phyloP scores from a whole-genome alignment of 129 eudicot species.

The Centrapalus pauciflorus region DNA sequence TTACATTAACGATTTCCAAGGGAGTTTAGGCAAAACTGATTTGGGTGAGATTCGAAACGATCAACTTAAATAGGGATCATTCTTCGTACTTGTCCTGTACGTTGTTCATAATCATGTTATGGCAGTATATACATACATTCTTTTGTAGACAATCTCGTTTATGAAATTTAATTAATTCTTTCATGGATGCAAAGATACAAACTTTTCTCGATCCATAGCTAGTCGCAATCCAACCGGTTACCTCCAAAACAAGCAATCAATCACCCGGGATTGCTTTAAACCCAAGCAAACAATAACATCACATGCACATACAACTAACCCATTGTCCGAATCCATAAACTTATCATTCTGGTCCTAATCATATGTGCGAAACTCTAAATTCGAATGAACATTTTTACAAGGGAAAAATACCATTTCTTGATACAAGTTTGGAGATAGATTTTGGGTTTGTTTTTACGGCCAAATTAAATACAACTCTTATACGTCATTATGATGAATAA shows the following conservation, averaged over 20 bases:
- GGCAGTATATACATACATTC: slow-evolving; percentile 2
- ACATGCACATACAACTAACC: not conserved
- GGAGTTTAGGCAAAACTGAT: slow-evolving; percentile 22
- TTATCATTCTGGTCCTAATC: not conserved
- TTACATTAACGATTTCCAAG: slow-evolving; percentile 25
- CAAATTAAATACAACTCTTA: not conserved
- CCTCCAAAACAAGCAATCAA: slow-evolving; percentile 11
- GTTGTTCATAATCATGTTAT: slow-evolving; percentile 15
- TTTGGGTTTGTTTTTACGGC: not conserved
- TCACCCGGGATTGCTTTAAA: not conserved
- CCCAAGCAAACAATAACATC: not conserved
- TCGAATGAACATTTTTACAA: not conserved
- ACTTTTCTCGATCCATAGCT: too few relatives aligned
- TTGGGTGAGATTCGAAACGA: slow-evolving; percentile 15
- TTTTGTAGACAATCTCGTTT: not conserved
- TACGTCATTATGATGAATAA: too few relatives aligned
- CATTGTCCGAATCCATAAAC: not conserved
- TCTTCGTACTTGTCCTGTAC: too few relatives aligned
- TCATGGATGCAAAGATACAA: too few relatives aligned
- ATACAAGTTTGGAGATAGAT: too few relatives aligned
- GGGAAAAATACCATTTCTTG: too few relatives aligned
- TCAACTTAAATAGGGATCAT: slow-evolving; percentile 7
- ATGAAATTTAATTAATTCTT: slow-evolving; percentile 8
- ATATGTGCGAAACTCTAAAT: not conserved
- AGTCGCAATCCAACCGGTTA: not conserved